Conservation (phyloP, 768 basidiomycete species). For the Lactarius trivialis region DNA sequence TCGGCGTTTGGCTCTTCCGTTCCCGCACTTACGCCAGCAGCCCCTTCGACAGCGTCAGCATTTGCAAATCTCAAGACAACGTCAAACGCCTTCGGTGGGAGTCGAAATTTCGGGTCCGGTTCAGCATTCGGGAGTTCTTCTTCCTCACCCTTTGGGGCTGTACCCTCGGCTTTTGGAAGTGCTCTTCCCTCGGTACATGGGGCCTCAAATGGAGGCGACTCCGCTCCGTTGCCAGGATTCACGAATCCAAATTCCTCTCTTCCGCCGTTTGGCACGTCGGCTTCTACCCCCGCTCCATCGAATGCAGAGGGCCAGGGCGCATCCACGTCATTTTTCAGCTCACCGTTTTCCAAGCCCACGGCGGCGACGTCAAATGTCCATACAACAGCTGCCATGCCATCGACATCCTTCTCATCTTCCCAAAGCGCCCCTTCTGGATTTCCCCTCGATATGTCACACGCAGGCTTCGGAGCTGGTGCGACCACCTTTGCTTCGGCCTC, state of each 20-base stretch:
- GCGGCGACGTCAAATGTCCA: background rate
- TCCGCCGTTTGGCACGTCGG: slow-evolving; percentile 12
- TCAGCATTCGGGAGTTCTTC: slow-evolving; percentile 22
- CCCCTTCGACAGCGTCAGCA: slow-evolving; percentile 22
- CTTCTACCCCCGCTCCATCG: background rate
- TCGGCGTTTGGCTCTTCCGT: slow-evolving; percentile 18
- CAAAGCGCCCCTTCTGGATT: slow-evolving; percentile 5
- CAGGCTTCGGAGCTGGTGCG: slow-evolving; percentile 8
- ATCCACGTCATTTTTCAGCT: background rate
- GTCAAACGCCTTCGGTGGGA: slow-evolving; percentile 34
- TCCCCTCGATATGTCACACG: background rate
- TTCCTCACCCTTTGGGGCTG: slow-evolving; percentile 22
- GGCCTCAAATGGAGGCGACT: background rate
- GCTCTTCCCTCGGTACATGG: background rate
- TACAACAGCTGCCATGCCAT: background rate
- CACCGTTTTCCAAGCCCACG: slow-evolving; percentile 2
- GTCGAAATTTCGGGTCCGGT: slow-evolving; percentile 15
- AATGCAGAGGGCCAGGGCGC: background rate
- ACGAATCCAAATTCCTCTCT: background rate
- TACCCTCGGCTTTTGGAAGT: slow-evolving; percentile 8
- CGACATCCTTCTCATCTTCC: slow-evolving; percentile 4
- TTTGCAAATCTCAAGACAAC: slow-evolving; percentile 33
- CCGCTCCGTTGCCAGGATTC: background rate
- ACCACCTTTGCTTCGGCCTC: slow-evolving; percentile 10
- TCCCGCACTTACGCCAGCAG: slow-evolving; percentile 12